These are phyloP conservation scores for Mycena vitilis DNA, from an alignment of 768 basidiomycete genomes.

Conservation along the genomic window DNA sequence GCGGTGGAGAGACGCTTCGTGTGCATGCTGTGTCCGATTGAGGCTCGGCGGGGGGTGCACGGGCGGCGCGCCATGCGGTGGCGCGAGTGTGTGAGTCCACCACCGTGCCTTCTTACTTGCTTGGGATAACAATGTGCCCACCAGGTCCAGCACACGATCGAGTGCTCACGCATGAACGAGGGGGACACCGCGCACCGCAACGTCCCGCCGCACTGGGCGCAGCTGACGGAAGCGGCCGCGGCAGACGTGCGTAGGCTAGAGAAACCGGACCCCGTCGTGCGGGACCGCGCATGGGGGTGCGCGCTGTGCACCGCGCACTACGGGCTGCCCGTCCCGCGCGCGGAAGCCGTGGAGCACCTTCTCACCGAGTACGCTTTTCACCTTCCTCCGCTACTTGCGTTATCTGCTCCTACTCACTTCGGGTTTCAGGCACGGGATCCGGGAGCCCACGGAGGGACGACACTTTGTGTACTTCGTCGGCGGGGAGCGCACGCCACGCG, in stretches of 20 bases:
- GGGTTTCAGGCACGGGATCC: slow-evolving; percentile 4
- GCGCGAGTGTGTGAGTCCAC: slow-evolving; percentile 31
- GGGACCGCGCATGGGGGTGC: slow-evolving; percentile 31
- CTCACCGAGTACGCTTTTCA: not conserved
- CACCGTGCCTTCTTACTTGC: too few species aligned
- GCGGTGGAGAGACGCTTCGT: slow-evolving; percentile 27
- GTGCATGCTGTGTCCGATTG: slow-evolving; percentile 22
- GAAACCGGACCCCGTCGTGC: slow-evolving; percentile 21
- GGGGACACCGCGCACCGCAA: slow-evolving; percentile 14
- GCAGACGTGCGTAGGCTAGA: slow-evolving; percentile 31
- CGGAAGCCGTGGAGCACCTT: slow-evolving; percentile 25
- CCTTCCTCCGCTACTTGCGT: not conserved
- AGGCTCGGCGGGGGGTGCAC: slow-evolving; percentile 3
- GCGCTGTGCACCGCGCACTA: slow-evolving; percentile 36
- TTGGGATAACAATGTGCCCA: too few species aligned
- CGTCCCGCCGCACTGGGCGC: slow-evolving; percentile 27
- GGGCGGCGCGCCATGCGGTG: slow-evolving; percentile 32
- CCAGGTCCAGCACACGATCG: slow-evolving; percentile 32
- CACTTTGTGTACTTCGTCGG: slow-evolving; percentile 24
- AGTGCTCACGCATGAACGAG: slow-evolving; percentile 7
- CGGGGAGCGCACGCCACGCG: slow-evolving; percentile 28
- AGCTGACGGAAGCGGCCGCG: slow-evolving; percentile 33
- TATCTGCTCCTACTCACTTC: not conserved
- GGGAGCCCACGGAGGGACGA: not conserved
- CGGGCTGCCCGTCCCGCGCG: slow-evolving; percentile 10